Base-by-base conservation (phyloP, 2,329 filamentous ascomycete species). In the Colletotrichum sojae region DNA sequence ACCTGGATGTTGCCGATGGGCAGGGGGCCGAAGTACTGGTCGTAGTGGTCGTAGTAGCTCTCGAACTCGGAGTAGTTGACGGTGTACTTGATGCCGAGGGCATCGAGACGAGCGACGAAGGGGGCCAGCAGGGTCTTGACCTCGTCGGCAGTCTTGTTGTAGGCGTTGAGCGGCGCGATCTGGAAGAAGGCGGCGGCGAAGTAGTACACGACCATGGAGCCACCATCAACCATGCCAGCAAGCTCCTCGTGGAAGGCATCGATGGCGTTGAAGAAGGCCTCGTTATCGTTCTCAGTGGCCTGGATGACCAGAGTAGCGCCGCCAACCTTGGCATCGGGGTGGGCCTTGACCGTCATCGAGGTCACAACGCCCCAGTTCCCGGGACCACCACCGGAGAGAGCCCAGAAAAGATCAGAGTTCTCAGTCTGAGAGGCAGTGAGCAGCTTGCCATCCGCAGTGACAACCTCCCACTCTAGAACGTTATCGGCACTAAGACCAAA, bases 401-500 rank as follows among this genome's bases (percentile, higher is more conserved):
- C 85, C 83, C 83, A 86, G 76, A 82, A 87, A 4, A 88, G 76
- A 57, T 87, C 85, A 1, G 78, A 39, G 65, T 87, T 82, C 45
- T 79, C 70, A 20, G 76, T 78, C 36, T 75, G 75, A n/a, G 78
- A 82, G 27, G 80, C 83, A 48, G 83, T 81, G 4, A 85, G 75
- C 22, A 83, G 78, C 5, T 76, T 71, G 15, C 86, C 85, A 67
- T 81, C 79, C 12, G 84, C 79, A 6, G 82, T 83, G 8, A 88
- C 82, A 15, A 87, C 79, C 63, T 88, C 80, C 68, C 85, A 78
- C 36, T 81, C 77, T 16, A 88, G 76, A 8, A 85, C 83, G 57
- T 91, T 85, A 69, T 92, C 89, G 0, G 88, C 88, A 10, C 78
- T 86, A 0, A 92, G 80, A 6, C 90, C 90, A 54, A 85, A 87